Evolutionary conservation across 108 stramenopile species (phyloP).

Genomic region (Discostella stelligeroides): DNA sequence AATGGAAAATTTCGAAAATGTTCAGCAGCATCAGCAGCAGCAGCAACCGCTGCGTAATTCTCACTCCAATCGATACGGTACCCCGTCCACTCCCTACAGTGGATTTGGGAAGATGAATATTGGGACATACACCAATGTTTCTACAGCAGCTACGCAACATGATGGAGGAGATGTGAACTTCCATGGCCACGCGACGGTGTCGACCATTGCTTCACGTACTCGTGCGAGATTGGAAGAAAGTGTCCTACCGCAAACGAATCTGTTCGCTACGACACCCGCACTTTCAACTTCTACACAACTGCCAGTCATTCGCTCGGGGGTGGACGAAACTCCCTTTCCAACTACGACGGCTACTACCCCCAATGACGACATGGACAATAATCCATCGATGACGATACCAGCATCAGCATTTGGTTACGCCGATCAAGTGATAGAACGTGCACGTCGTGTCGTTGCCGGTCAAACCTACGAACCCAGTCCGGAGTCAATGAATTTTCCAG

Average conservation of each 20-base stretch:
- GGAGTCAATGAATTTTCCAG: conserved; percentile 8
- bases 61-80: conserved; percentile 27
- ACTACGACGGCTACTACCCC: conserved; percentile 7
- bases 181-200: conserved; percentile 22
- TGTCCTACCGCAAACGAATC: conserved; percentile 36
- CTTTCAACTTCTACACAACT: conserved; percentile 2
- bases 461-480: conserved; percentile 49
- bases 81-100: conserved; percentile 47
- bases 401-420: conserved; percentile 40
- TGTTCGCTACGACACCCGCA: conserved; percentile 37
- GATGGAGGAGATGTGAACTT: conserved; percentile 7
- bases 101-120: conserved; percentile 39
- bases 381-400: neutral
- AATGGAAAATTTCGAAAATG: neutral
- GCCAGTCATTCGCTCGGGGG: neutral
- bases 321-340: neutral
- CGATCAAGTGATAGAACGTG: conserved; percentile 38
- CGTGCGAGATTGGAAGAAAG: conserved; percentile 8
- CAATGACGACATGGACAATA: conserved; percentile 5
- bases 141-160: conserved; percentile 1
- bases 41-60: conserved; percentile 21
- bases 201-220: conserved; percentile 35
- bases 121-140: conserved; percentile 6
- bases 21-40: conserved; percentile 6
- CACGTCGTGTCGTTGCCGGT: conserved; percentile 37